phyloP scores from a whole-genome alignment of 441 rosid genomes.

The Adansonia madagascariensis region DNA sequence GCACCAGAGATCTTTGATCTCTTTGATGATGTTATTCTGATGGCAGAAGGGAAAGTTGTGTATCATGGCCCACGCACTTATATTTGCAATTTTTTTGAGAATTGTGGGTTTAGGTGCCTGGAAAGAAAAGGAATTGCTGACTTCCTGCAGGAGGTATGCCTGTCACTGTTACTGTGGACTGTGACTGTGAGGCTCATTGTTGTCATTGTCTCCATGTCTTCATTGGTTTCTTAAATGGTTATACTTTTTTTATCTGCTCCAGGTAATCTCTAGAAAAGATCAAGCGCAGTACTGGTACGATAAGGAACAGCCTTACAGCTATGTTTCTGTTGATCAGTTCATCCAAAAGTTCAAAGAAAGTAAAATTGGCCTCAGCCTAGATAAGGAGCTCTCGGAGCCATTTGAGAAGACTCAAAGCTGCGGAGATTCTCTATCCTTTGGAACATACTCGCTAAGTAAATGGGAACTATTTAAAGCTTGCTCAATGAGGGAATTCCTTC shows the following conservation, averaged over 20 bases:
- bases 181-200: neutral
- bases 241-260: conserved; percentile 1
- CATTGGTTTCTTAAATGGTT: neutral
- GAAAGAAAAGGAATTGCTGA: conserved; percentile 37
- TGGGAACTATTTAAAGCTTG: conserved; percentile 59
- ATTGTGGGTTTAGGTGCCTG: conserved; percentile 30
- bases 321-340: conserved; percentile 47
- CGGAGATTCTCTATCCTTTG: conserved; percentile 41
- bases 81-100: conserved; percentile 20
- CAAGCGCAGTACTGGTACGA: conserved; percentile 55
- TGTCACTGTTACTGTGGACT: neutral
- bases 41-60: conserved; percentile 65
- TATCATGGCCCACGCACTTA: conserved; percentile 61
- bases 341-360: conserved; percentile 39
- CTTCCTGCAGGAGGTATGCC: conserved; percentile 41
- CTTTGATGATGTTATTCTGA: conserved; percentile 63
- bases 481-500: conserved; percentile 47
- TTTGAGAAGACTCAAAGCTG: conserved; percentile 35
- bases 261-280: conserved; percentile 62
- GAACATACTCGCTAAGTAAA: conserved; percentile 40
- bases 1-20: conserved; percentile 67
- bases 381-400: conserved; percentile 44
- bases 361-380: conserved; percentile 35
- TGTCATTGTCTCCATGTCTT: conserved; percentile 4
- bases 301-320: conserved; percentile 34